Base-by-base conservation (phyloP, 495 filamentous ascomycete genomes). In the Aspergillus avenaceus region DNA sequence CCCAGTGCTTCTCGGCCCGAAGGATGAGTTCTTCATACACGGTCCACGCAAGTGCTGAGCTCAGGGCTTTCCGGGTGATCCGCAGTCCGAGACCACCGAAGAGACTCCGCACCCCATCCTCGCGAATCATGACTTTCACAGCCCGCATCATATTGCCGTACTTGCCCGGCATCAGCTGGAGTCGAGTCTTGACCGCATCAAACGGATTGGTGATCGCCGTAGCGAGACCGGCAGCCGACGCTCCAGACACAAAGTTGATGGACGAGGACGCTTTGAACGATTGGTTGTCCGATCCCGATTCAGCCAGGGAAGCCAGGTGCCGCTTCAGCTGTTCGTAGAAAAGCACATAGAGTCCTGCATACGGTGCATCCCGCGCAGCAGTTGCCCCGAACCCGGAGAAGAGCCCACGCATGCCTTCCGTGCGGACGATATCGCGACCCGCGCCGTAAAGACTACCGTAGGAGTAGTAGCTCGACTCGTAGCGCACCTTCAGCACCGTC, bases 401-500 rank as follows among this genome's bases (percentile, higher is more conserved):
- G 64, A 99, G 92, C 0, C 95, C 93, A 2, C 84, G 78, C 1
- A 87, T 16, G 1, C 93, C 93, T 54, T 95, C 88, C 0, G 73
- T 77, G 12, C 71, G 72, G 12, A 87, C 59, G 26, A 99, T 97
- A 56, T 91, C 87, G 12, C 72, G 78, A 3, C 77, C 81, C 0
- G 95, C 93, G 26, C 78, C 73, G 22, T 75, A 62, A 16, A 99
- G 74, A 5, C 87, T 89, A n/a, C 75, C 75, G 71, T 99, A 99
- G 24, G 77, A 69, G 74, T 96, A 99, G 38, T 88, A 71, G 47
- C 78, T 86, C 8, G 82, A 87, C 62, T 99, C 93, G 62, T 93
- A 97, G 40, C 93, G 88, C 8, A 99, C 95, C 63, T 99, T 99
- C 62, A 99, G 80, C 26, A 97, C 87, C 2, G 93, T 99, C 45